phyloP scores from a whole-genome alignment of 202 grass and related monocot species.

The Panicum virgatum region DNA sequence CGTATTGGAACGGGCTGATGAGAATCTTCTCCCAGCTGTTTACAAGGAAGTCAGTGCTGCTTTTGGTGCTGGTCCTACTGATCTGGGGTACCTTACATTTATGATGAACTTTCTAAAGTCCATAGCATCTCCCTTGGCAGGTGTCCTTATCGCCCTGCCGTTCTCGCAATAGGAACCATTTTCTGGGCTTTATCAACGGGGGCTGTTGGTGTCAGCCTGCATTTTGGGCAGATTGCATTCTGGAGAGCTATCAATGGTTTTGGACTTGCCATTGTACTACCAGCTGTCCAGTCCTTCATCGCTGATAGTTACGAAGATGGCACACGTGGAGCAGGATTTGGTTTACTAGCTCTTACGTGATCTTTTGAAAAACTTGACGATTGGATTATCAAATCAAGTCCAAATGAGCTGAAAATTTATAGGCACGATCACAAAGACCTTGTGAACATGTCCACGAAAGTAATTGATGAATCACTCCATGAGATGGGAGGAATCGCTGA shows the following conservation, averaged over 20 bases:
- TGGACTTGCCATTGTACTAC: constrained; percentile 92
- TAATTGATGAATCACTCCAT: no score
- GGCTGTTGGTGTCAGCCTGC: constrained; percentile 75
- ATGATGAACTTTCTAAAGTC: constrained; percentile 93
- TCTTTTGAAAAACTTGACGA: no score
- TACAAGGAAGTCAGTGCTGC: constrained; percentile 98
- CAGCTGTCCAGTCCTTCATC: constrained; percentile 85
- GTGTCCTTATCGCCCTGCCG: constrained; percentile 76
- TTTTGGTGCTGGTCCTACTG: constrained; percentile 84
- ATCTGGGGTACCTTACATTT: constrained; percentile 93
- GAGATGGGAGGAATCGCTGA: no score
- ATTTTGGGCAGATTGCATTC: constrained; percentile 76
- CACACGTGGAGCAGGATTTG: constrained; percentile 74
- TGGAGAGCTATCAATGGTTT: constrained; percentile 95
- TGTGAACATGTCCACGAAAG: no score
- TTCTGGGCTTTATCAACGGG: constrained; percentile 94
- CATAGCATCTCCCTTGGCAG: constrained; percentile 80
- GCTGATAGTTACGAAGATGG: constrained; percentile 94
- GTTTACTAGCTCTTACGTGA: constrained; percentile 68
- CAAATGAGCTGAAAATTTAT: no score
- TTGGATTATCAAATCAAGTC: no score
- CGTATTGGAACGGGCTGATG: constrained; percentile 87
- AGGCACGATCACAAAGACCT: no score
- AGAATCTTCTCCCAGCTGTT: no score
- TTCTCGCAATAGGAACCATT: constrained; percentile 71